Base-by-base conservation (phyloP, 1,284 basidiomycete species). In the Neolentinus lepideus region DNA sequence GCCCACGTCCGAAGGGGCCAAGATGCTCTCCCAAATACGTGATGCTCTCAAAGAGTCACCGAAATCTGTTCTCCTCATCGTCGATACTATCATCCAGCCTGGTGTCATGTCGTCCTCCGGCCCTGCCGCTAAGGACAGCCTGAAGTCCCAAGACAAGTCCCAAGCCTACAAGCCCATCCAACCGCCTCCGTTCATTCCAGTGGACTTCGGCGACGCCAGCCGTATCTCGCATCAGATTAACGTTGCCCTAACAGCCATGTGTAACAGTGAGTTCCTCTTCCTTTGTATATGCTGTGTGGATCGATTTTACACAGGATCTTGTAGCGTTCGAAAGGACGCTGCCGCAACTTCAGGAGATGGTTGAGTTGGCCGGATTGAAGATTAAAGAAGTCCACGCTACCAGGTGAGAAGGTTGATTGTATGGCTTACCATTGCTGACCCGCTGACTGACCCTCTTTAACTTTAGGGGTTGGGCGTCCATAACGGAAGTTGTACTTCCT, bases 211-310 rank as follows among this genome's bases (percentile, higher is more conserved):
- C 11, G 69, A 70, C 36, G 63, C 69, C 9, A 69, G 67, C 50
- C 68, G 69, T 25, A 67, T 67, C 27, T 68, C 69, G 58, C 67
- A 70, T 58, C 67, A 66, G n/a, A n/a, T 70, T 54, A 71, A 68
- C 56, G 70, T 71, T 19, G 67, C 67, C n/a, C 56, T 70, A 50
- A 70, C 68, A 26, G 65, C 67, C 22, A 58, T 69, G 27, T 71
- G 68, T 60, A 69, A 69, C 29, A 54, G 43, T 54, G 21, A 25
- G 36, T 22, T 38, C 54, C n/a, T 29, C 56, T 26, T 53, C 22
- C 19, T 35, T 8, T 27, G 21, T 21, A 10, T 19, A 38, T 46
- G 50, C 19, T 51, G 19, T 50, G 19, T 56, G 31, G 4, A 50
- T 51, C 22, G 12, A 21, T 25, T 10, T 16, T 10, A 50, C 6